Evolutionary conservation across 202 grass and related monocot species (phyloP).

Genomic region (Setaria viridis): DNA sequence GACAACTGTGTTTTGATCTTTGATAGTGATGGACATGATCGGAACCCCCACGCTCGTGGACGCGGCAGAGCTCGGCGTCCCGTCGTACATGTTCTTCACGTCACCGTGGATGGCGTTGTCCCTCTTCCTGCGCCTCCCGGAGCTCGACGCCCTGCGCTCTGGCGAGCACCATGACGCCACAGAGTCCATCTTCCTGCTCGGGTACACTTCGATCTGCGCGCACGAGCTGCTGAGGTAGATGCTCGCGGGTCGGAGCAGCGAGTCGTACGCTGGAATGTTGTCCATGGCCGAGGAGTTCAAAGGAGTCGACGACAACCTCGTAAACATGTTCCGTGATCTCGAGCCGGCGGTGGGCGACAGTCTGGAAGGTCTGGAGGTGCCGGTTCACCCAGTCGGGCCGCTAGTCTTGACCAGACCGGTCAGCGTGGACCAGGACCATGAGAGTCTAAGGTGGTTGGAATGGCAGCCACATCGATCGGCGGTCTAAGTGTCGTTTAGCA

Average conservation of each 20-base stretch:
- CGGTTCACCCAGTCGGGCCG: slow-evolving; percentile 65
- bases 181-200: slow-evolving; percentile 56
- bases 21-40: slow-evolving; percentile 44
- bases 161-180: slow-evolving; percentile 48
- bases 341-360: slow-evolving; percentile 48
- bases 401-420: slow-evolving; percentile 30
- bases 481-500: slow-evolving; percentile 66
- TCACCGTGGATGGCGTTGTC: slow-evolving; percentile 54
- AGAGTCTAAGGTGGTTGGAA: slow-evolving; percentile 60
- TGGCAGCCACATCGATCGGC: slow-evolving; percentile 56
- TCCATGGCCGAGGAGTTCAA: slow-evolving; percentile 37
- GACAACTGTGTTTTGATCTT: too few species aligned
- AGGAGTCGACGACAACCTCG: slow-evolving; percentile 53
- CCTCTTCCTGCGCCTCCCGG: slow-evolving; percentile 63
- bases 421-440: background rate
- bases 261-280: slow-evolving; percentile 44
- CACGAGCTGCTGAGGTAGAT: slow-evolving; percentile 37
- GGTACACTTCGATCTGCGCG: slow-evolving; percentile 59
- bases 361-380: background rate
- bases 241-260: slow-evolving; percentile 49
- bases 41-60: slow-evolving; percentile 45
- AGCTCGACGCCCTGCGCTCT: slow-evolving; percentile 45
- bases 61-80: slow-evolving; percentile 39
- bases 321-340: slow-evolving; percentile 64
- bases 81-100: slow-evolving; percentile 68